Conservation (phyloP, 176 grass and related monocot species). For the Lolium rigidum region DNA sequence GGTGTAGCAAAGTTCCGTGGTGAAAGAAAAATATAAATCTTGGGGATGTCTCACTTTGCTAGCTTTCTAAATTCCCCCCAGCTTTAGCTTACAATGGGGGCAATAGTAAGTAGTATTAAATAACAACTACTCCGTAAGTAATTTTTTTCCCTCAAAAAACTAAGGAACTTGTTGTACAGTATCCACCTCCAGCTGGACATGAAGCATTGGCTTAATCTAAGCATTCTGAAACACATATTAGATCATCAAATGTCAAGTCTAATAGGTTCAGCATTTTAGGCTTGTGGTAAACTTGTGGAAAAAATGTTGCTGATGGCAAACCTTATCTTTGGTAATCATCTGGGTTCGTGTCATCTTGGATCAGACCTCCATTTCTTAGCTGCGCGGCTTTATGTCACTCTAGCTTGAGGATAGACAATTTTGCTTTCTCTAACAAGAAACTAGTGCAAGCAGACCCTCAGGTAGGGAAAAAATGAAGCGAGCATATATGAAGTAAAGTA, state of each 20-base stretch:
- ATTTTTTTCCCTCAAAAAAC: neutral
- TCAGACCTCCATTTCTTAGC: neutral
- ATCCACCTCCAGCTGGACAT: neutral
- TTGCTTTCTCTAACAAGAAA: neutral
- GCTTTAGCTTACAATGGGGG: neutral
- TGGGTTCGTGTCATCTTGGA: neutral
- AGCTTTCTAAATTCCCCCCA: neutral
- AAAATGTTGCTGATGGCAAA: neutral
- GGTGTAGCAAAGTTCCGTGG: neutral
- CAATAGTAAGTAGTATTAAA: neutral
- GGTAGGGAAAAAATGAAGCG: neutral
- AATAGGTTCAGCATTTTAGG: neutral
- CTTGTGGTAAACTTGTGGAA: neutral
- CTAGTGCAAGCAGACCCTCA: slow-evolving; percentile 4
- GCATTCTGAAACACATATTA: slow-evolving; percentile 10
- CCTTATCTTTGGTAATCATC: neutral
- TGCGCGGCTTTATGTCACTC: neutral
- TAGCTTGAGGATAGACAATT: neutral
- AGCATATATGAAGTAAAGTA: slow-evolving; percentile 16
- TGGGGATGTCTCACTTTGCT: neutral
- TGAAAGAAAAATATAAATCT: neutral
- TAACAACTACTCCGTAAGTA: neutral
- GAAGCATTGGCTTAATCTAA: neutral
- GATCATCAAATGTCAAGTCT: neutral
- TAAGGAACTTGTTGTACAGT: neutral